phyloP scores from a whole-genome alignment of 805 yeast genomes.

The Vanderwaltozyma yarrowii region DNA sequence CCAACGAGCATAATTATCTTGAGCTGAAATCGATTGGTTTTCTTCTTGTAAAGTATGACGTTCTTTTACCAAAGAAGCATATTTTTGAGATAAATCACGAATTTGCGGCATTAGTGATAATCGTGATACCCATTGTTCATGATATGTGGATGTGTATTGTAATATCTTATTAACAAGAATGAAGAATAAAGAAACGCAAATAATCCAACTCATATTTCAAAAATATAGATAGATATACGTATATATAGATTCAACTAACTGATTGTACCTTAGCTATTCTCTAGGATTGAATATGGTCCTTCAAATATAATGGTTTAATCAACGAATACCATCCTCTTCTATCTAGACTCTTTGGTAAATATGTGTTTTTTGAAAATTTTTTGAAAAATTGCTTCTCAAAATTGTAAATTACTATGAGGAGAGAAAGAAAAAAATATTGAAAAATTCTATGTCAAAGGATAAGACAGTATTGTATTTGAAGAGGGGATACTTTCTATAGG shows the following conservation, averaged over 20 bases:
- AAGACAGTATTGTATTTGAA: background rate
- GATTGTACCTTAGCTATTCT: no score
- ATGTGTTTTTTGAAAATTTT: no score
- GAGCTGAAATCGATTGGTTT: conserved; percentile 62
- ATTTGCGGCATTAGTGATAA: conserved; percentile 7
- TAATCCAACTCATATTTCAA: conserved; percentile 7
- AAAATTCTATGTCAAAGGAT: background rate
- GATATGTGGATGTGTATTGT: conserved; percentile 17
- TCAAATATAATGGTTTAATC: no score
- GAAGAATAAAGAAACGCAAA: conserved; percentile 12
- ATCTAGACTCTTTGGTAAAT: no score
- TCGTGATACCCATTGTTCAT: conserved; percentile 12
- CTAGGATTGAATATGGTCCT: no score
- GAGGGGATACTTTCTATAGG: no score
- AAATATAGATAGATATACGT: no score
- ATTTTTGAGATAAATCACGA: conserved; percentile 22
- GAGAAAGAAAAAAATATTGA: no score
- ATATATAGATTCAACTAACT: no score
- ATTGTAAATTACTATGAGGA: no score
- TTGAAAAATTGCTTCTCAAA: no score
- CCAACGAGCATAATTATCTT: conserved; percentile 94
- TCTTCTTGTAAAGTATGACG: conserved; percentile 40
- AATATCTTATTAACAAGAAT: conserved; percentile 13
- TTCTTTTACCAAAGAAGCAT: conserved; percentile 32
- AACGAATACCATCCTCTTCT: no score